Base-by-base conservation (phyloP, 1,284 basidiomycete genomes). In the Pseudozyma sp. region DNA sequence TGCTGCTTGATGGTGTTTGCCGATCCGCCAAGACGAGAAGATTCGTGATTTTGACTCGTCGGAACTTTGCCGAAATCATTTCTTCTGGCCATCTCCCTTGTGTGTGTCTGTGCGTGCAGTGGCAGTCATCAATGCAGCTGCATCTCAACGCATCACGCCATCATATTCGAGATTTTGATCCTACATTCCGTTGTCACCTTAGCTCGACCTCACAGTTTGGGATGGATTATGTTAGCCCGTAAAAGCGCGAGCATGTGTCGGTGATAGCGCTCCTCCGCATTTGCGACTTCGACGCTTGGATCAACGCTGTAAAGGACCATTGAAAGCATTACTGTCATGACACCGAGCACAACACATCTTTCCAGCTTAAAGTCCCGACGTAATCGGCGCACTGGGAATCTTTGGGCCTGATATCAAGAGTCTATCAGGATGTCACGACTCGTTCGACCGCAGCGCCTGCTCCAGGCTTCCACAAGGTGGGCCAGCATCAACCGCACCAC, bases 101-200 rank as follows among this genome's bases (percentile, higher is more conserved):
- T 40, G 63, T 29, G 49, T 40, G 63, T 59, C 56, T 42, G 56
- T 66, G 57, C 63, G 54, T 56, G 51, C 54, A 40, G 44, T 30
- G 31, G 48, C 50, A 30, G 50, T 29, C 37, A 34, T n/a, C 14
- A 5, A 19, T 45, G 34, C 46, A 42, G n/a, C 50, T 55, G 14
- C 53, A 39, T 47, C 60, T 62, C 14, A 14, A 37, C 35, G 52
- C 59, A 49, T 42, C 40, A 42, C 40, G 40, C 40, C 40, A 42
- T 42, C 40, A n/a, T 37, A 24, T 2, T 24, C 40, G 40, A 42
- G n/a, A 5, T 5, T 37, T 42, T 42, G 40, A 42, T 39, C 24
- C 24, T 17, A 40, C 30, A 24, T 42, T 42, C 8, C n/a, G 40
- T 42, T 42, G 40, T 42, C 7, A 7, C 40, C 35, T 37, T 37